Evolutionary conservation across 2,329 filamentous ascomycete genomes (phyloP).

Genomic region (Cytospora chrysosperma): DNA sequence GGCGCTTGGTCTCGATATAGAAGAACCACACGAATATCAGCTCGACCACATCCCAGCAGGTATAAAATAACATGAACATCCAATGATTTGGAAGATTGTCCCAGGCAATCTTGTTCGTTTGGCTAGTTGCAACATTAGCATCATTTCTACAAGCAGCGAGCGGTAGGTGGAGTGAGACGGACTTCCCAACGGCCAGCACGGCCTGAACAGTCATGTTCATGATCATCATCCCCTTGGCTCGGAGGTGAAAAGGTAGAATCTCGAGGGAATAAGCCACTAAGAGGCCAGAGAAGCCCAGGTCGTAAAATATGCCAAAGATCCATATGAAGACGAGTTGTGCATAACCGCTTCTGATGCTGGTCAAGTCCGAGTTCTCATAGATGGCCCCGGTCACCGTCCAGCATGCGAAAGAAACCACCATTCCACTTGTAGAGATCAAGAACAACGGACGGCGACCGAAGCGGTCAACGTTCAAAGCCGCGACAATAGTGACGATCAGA

Average conservation of each 20-base stretch:
- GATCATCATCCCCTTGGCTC: slow-evolving; percentile 60
- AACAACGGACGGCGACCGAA: slow-evolving; percentile 51
- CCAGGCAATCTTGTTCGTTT: slow-evolving; percentile 65
- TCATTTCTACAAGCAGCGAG: too few relatives aligned
- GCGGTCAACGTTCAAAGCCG: slow-evolving; percentile 47
- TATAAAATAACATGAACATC: slow-evolving; percentile 67
- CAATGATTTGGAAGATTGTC: slow-evolving; percentile 58
- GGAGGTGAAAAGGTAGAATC: slow-evolving; percentile 57
- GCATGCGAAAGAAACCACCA: slow-evolving; percentile 45
- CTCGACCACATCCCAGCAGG: slow-evolving; percentile 60
- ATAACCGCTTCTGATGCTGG: slow-evolving; percentile 43
- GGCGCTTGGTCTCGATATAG: slow-evolving; percentile 69
- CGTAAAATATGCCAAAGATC: slow-evolving; percentile 59
- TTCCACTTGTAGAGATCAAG: slow-evolving; percentile 46
- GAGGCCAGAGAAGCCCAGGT: slow-evolving; percentile 59
- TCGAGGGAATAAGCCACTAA: slow-evolving; percentile 59
- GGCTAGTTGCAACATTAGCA: slow-evolving; percentile 27
- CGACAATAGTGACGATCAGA: slow-evolving; percentile 52
- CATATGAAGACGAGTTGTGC: slow-evolving; percentile 59
- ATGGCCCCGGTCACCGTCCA: slow-evolving; percentile 51
- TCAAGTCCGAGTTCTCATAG: slow-evolving; percentile 46
- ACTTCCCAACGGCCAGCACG: slow-evolving; percentile 60
- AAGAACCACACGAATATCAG: slow-evolving; percentile 64
- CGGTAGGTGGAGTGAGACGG: slow-evolving; percentile 40
- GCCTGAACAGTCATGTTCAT: slow-evolving; percentile 65